These are phyloP conservation scores for Keqinozyma sinolaborantium DNA, from an alignment of 1,139 yeast species.

Conservation along the genomic window DNA sequence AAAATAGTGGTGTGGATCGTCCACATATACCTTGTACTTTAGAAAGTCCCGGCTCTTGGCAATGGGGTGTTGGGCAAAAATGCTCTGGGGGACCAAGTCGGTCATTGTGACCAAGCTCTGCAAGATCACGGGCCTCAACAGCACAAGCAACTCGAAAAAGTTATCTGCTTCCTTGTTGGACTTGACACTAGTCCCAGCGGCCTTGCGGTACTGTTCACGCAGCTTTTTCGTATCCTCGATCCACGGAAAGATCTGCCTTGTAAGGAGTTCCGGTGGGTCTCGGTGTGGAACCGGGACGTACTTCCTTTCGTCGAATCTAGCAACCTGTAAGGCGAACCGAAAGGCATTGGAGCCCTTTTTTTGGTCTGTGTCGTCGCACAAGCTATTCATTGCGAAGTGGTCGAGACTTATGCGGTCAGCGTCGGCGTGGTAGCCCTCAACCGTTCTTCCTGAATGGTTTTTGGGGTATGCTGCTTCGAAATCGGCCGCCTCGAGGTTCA, in stretches of 20 bases:
- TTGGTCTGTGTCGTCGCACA: not conserved
- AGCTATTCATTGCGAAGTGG: not conserved
- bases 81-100: slow-evolving; percentile 2
- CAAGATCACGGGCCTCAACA: slow-evolving; percentile 4
- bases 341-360: not conserved
- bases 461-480: not conserved
- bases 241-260: slow-evolving; percentile 7
- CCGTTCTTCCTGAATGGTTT: not conserved
- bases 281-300: slow-evolving; percentile 2
- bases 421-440: not conserved
- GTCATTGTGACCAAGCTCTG: slow-evolving; percentile 4
- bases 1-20: too few species aligned
- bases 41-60: slow-evolving; percentile 4
- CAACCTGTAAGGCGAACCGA: not conserved
- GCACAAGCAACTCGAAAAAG: slow-evolving; percentile 3
- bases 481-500: not conserved
- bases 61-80: slow-evolving; percentile 7
- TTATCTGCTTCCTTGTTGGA: not conserved
- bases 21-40: too few species aligned
- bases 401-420: not conserved
- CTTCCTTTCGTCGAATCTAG: slow-evolving; percentile 4
- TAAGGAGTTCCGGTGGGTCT: slow-evolving; percentile 3
- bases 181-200: not conserved
- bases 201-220: not conserved
- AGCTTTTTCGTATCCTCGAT: slow-evolving; percentile 4